These are phyloP conservation scores for Reutealis trisperma DNA, from an alignment of 345 rosid genomes.

Conservation along the genomic window DNA sequence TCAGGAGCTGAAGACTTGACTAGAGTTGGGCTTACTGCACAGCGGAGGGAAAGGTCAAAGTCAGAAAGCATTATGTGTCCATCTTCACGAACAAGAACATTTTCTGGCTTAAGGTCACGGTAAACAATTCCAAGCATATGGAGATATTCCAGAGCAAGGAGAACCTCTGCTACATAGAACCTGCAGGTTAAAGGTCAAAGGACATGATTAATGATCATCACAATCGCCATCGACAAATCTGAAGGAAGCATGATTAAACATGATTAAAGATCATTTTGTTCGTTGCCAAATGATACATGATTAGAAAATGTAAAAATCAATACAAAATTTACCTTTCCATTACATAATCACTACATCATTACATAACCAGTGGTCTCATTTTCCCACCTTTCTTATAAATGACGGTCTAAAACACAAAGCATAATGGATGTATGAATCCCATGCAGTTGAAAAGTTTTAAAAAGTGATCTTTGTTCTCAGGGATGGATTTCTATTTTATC, in stretches of 20 bases:
- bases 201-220: neutral
- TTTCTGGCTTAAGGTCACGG: slow-evolving; percentile 34
- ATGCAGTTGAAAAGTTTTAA: too few relatives aligned
- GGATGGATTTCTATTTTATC: neutral
- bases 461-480: neutral
- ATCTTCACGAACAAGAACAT: slow-evolving; percentile 32
- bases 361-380: neutral
- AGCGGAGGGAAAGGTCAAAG: slow-evolving; percentile 34
- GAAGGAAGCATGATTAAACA: neutral
- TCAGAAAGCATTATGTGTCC: slow-evolving; percentile 35
- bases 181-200: slow-evolving; percentile 20
- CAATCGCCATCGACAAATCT: neutral
- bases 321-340: slow-evolving; percentile 2
- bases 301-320: neutral
- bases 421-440: neutral
- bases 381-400: neutral
- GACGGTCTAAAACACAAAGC: neutral
- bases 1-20: slow-evolving; percentile 23
- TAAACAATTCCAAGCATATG: slow-evolving; percentile 36
- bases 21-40: slow-evolving; percentile 27
- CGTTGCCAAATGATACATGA: neutral
- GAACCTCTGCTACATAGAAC: slow-evolving; percentile 31
- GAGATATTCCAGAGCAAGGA: slow-evolving; percentile 32
- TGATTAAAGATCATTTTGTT: neutral
- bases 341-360: neutral